Evolutionary conservation across 148 eudicot species (phyloP).

Genomic region (Polygonum aviculare): DNA sequence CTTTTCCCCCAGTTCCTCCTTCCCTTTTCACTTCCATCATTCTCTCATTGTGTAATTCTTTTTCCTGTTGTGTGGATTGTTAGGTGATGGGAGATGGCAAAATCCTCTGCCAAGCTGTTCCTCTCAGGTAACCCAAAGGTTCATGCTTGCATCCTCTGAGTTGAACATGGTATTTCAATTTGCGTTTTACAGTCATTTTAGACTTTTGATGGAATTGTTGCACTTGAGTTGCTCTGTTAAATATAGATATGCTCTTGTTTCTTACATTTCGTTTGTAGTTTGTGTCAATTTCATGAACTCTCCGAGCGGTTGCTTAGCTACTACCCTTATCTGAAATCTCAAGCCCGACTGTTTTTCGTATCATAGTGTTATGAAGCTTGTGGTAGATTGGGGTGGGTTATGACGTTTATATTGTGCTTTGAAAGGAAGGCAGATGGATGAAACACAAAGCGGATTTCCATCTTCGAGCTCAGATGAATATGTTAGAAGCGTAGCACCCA

Average conservation of each 20-base stretch:
- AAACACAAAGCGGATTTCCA: no score
- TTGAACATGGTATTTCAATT: no score
- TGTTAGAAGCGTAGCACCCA: slow-evolving; percentile 36
- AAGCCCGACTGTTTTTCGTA: slow-evolving; percentile 3
- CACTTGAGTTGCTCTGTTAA: background rate
- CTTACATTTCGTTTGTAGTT: background rate
- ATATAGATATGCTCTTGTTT: background rate
- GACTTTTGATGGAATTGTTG: background rate
- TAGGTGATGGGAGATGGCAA: slow-evolving; percentile 87
- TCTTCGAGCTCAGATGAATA: slow-evolving; percentile 38
- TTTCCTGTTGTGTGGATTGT: background rate
- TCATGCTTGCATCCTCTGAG: no score
- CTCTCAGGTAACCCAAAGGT: slow-evolving; percentile 54
- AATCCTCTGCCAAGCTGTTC: slow-evolving; percentile 91
- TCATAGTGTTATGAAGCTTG: no score
- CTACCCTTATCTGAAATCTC: no score
- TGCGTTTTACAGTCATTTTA: no score
- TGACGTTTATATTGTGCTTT: slow-evolving; percentile 25
- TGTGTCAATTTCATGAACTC: background rate
- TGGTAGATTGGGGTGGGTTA: no score
- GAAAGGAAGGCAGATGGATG: no score
- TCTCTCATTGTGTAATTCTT: background rate
- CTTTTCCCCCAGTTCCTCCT: background rate
- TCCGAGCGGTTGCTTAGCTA: no score
- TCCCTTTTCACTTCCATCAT: background rate